A percentile compares a stretch with the other conserved stretches of the same genome.
Evolutionary conservation across 2,329 filamentous ascomycete species (phyloP).

Genomic region (Bimuria novae-zelandiae): DNA sequence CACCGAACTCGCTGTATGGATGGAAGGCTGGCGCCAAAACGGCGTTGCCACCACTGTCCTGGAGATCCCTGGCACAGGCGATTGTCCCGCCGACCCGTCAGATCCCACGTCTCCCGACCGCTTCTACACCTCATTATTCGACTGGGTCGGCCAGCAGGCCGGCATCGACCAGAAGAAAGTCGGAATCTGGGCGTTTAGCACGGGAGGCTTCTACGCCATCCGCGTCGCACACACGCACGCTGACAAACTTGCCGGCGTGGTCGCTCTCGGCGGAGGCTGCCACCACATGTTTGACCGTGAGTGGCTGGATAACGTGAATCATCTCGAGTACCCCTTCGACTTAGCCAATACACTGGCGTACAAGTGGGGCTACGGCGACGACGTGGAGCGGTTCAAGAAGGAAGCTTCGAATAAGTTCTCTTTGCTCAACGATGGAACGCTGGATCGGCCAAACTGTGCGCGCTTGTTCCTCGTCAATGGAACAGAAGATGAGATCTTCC

Average conservation of each 20-base stretch:
- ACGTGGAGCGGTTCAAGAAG: slow-evolving; percentile 51
- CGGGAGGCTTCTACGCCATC: slow-evolving; percentile 64
- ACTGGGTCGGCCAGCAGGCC: slow-evolving; percentile 56
- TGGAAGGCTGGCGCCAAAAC: slow-evolving; percentile 55
- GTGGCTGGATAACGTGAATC: slow-evolving; percentile 61
- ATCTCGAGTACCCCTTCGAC: slow-evolving; percentile 65
- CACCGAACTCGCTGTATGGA: slow-evolving; percentile 60
- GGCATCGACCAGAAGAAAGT: slow-evolving; percentile 55
- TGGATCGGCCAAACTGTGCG: slow-evolving; percentile 55
- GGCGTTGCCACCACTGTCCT: slow-evolving; percentile 57
- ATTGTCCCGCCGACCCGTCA: slow-evolving; percentile 55
- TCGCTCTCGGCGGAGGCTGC: slow-evolving; percentile 60
- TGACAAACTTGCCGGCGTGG: slow-evolving; percentile 55
- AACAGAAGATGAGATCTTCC: slow-evolving; percentile 64
- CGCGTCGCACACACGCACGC: slow-evolving; percentile 62
- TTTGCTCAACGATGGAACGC: slow-evolving; percentile 59
- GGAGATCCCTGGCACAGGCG: slow-evolving; percentile 63
- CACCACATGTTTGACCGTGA: slow-evolving; percentile 60
- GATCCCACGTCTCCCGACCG: slow-evolving; percentile 59
- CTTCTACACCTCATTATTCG: slow-evolving; percentile 58
- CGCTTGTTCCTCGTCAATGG: slow-evolving; percentile 62
- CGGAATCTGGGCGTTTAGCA: slow-evolving; percentile 62
- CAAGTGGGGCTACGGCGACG: slow-evolving; percentile 51
- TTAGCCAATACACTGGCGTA: slow-evolving; percentile 56
- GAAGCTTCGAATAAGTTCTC: slow-evolving; percentile 58